A percentile compares a stretch with the other conserved stretches of the same genome.
These are phyloP conservation scores for Gynostemma pentaphyllum DNA, from an alignment of 306 rosid genomes.

Conservation along the genomic window DNA sequence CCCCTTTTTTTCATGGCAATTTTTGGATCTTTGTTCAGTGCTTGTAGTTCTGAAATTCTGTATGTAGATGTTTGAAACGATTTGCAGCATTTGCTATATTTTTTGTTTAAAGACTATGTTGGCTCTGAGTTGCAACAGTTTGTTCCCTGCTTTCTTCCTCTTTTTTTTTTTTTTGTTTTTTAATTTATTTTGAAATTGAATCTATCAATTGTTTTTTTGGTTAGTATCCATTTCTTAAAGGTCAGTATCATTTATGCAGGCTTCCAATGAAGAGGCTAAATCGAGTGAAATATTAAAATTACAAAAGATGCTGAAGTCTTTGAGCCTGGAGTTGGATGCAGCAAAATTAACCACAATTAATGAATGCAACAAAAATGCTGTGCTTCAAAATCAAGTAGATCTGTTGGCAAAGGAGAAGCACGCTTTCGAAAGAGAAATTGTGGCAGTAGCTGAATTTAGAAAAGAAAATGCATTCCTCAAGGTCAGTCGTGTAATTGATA, in stretches of 20 bases:
- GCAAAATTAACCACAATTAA: constrained; percentile 77
- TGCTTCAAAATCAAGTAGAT: constrained; percentile 77
- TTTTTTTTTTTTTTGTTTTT: neutral
- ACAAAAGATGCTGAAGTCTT: constrained; percentile 61
- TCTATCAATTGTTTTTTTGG: neutral
- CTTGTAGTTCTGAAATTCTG: neutral
- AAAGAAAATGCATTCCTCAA: constrained; percentile 65
- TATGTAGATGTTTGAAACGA: neutral
- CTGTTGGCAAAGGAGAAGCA: constrained; percentile 63
- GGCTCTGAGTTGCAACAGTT: neutral
- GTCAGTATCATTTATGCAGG: constrained; percentile 38
- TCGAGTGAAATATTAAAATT: constrained; percentile 52
- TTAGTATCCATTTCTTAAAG: constrained; percentile 11
- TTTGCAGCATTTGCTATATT: neutral
- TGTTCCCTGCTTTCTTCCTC: neutral
- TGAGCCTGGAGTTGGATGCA: constrained; percentile 76
- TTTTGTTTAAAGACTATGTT: neutral
- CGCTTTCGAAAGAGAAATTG: constrained; percentile 65
- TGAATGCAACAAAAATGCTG: constrained; percentile 89
- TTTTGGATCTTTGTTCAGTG: neutral
- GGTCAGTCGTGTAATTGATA: constrained; percentile 26
- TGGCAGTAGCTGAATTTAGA: constrained; percentile 49
- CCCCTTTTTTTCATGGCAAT: too few relatives aligned
- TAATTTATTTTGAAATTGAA: neutral
- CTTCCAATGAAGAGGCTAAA: constrained; percentile 84